phyloP scores from a whole-genome alignment of 2,329 filamentous ascomycete species.

The Pseudogymnoascus pannorum region DNA sequence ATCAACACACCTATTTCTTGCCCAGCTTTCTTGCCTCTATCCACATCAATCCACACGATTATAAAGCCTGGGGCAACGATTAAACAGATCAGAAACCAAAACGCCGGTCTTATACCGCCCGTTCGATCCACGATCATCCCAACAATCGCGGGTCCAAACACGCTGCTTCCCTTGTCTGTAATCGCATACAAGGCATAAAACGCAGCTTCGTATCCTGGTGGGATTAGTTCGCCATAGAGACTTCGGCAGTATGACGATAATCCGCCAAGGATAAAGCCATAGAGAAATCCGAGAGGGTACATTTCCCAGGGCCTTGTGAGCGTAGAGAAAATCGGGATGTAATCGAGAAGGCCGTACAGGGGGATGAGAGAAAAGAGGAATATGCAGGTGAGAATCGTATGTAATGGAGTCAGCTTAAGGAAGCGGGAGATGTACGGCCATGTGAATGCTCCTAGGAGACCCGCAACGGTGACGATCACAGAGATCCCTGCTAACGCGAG shows the following conservation, averaged over 20 bases:
- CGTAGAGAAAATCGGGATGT: conserved; percentile 74
- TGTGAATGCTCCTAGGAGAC: conserved; percentile 79
- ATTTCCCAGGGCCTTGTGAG: conserved; percentile 96
- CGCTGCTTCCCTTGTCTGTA: conserved; percentile 89
- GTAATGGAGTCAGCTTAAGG: conserved; percentile 65
- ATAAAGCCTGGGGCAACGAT: conserved; percentile 78
- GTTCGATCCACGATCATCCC: conserved; percentile 82
- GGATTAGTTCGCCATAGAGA: conserved; percentile 88
- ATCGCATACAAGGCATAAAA: conserved; percentile 97
- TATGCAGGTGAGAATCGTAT: conserved; percentile 90
- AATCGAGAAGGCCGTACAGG: conserved; percentile 81
- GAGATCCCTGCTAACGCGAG: conserved; percentile 87
- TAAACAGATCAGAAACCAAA: conserved; percentile 83
- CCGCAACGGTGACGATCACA: conserved; percentile 78
- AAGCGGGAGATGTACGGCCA: conserved; percentile 74
- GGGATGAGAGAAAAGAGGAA: conserved; percentile 87
- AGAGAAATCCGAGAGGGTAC: conserved; percentile 84
- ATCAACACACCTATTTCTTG: conserved; percentile 54
- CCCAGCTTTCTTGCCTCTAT: conserved; percentile 65
- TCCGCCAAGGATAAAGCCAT: conserved; percentile 90
- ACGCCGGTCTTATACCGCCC: conserved; percentile 76
- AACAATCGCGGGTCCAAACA: conserved; percentile 92
- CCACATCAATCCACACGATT: conserved; percentile 78
- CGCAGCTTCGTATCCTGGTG: conserved; percentile 86
- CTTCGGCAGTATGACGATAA: conserved; percentile 86